These are phyloP conservation scores for Blastocystis sp. DNA, from an alignment of 352 stramenopile species.

Conservation along the genomic window DNA sequence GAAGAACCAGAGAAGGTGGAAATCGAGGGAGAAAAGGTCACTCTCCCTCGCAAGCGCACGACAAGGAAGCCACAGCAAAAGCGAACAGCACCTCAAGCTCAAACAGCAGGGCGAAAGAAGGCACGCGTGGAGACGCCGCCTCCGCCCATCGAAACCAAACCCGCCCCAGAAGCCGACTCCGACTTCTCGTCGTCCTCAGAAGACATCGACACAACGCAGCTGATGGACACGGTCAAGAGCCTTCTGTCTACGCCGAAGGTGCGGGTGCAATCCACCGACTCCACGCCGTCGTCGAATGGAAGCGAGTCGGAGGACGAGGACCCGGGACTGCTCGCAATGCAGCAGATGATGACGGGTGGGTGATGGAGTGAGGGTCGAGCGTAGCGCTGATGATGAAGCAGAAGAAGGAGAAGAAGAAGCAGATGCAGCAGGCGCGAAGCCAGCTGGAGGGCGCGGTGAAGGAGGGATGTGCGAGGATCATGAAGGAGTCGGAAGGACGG, in stretches of 20 bases:
- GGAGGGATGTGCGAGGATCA: neutral
- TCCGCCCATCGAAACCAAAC: neutral
- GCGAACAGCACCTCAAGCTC: neutral
- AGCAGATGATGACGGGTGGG: conserved; percentile 38
- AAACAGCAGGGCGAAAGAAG: conserved; percentile 55
- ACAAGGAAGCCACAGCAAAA: neutral
- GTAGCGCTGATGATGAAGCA: conserved; percentile 50
- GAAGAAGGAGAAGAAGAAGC: conserved; percentile 58
- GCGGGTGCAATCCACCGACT: neutral
- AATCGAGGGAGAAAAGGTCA: conserved; percentile 12
- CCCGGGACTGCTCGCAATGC: conserved; percentile 33
- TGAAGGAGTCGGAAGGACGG: conserved; percentile 4
- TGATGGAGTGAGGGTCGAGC: neutral
- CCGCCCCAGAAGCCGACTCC: neutral
- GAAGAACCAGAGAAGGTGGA: neutral
- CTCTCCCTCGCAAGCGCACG: neutral
- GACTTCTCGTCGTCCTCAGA: neutral
- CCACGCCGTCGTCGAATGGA: neutral
- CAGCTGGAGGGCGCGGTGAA: conserved; percentile 4
- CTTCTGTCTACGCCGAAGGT: conserved; percentile 27
- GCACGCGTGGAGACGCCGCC: neutral
- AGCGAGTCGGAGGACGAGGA: conserved; percentile 45
- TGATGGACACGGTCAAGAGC: conserved; percentile 29
- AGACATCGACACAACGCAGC: neutral
- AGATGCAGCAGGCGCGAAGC: conserved; percentile 24